Evolutionary conservation across 768 basidiomycete species (phyloP), one percentile per base, ranked within the genome.

Genomic region (Pisolithus sp.): DNA sequence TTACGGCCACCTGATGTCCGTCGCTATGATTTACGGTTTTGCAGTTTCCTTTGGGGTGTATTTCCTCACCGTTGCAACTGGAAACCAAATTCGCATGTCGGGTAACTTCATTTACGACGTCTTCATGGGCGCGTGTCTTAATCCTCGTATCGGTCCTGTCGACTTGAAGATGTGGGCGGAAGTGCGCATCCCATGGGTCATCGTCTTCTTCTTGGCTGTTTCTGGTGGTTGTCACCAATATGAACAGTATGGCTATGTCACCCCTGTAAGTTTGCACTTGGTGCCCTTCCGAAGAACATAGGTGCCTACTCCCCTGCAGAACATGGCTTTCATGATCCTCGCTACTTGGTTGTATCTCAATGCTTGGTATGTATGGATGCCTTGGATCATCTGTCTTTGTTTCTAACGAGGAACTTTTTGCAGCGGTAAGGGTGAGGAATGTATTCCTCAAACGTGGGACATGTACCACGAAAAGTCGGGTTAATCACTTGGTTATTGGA

Each of bases 131-230:
- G 93, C 93, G 38, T 79, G 79, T 48, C 76, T 99, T 56, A 99
- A 98, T 72, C 96, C 96, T 7, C 83, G 95, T 53, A 78, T 99
- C 54, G 93, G 93, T 7, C 75, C 78, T 18, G 79, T 99, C 55
- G 95, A 98, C 69, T 73, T 99, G 62, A 99, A 99, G 72, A 97
- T 98, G 94, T 99, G 92, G 85, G 90, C 90, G 5, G 93, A 96
- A 63, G 91, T 97, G 53, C 83, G 96, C 46, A 88, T 99, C 58
- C 93, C 94, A 4, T 99, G 96, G 96, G 86, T 94, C 38, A 82
- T 96, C 49, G 85, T 96, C 17, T 97, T 97, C 76, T 86, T 93
- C 71, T 76, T 97, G 58, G 80, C 93, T 4, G 82, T 98, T 34
- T 93, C 89, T 23, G 95, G 93, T 45, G 89, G 85, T 21, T 89